Base-by-base conservation (phyloP, 305 asterid genomes). In the Fraxinus xanthoxyloides region DNA sequence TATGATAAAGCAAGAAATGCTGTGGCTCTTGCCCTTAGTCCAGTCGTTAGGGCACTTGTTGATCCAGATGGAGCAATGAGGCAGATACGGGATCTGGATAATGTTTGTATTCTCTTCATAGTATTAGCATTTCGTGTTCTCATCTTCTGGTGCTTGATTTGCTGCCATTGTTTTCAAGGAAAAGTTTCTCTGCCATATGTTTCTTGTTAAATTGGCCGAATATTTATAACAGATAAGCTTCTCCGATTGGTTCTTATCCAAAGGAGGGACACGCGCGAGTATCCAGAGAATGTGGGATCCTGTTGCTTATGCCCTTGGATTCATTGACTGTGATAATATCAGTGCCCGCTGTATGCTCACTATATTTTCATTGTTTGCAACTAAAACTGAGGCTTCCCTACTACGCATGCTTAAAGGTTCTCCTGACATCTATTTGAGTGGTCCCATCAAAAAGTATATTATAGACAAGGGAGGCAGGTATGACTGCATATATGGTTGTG, bases 321-420 rank as follows among this genome's bases (percentile, higher is more conserved):
- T 97, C 90, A 97, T 94, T 65, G 98, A 97, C 85, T 94, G 98
- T 83, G 98, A 97, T 84, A 97, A 97, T 85, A 97, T 94, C 75
- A 94, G 99, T 88, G 99, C 99, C 67, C 98, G 99, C 51, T 97
- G 99, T 85, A 93, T 97, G 99, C 97, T 97, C 82, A 97, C 99
- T 72, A 97, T 97, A 87, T 97, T 97, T 87, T 88, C 99, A 56
- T 90, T 97, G 65, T 93, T 97, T 89, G 99, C 98, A 69, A 94
- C 99, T 72, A 97, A 97, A 85, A 97, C 99, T 0, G 98, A 97
- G 89, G 99, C 99, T 86, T 97, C 99, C 89, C 90, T 97, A 51
- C 89, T 97, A 28, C 98, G 98, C 80, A 94, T 94, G 99, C 98
- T 97, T 77, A 94, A 92, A 88, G 99, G 98, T 79, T 97, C 99